Percentiles rank a stretch among this genome's conserved stretches.
Conservation (phyloP, 2,329 filamentous ascomycete genomes). For the Aspergillus fumigatiaffinis region DNA sequence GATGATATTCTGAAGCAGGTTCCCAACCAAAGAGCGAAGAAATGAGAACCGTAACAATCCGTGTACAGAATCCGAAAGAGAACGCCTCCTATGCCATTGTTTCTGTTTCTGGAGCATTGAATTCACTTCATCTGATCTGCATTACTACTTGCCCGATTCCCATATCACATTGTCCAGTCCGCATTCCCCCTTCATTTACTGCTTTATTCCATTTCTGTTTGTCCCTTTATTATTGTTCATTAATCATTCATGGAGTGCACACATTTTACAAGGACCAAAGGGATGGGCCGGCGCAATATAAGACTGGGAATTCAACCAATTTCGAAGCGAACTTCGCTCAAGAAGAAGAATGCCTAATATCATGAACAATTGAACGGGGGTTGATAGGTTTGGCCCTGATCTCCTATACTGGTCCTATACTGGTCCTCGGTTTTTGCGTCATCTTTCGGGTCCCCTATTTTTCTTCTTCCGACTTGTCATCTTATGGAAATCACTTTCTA, state of each 20-base stretch:
- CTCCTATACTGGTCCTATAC: background rate
- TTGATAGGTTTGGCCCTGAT: background rate
- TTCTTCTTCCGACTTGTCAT: background rate
- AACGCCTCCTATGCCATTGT: constrained; percentile 6
- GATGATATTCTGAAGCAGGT: constrained; percentile 45
- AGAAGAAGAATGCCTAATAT: background rate
- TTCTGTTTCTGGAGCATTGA: constrained; percentile 4
- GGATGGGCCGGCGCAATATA: constrained; percentile 19
- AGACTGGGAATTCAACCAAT: background rate
- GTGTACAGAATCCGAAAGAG: constrained; percentile 6
- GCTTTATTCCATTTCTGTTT: constrained; percentile 1
- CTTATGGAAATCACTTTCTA: background rate
- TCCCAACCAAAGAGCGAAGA: constrained; percentile 34
- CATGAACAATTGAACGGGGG: background rate
- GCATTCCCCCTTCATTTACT: background rate
- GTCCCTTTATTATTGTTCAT: constrained; percentile 4
- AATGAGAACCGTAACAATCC: constrained; percentile 20
- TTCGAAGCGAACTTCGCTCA: background rate
- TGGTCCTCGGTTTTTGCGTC: background rate
- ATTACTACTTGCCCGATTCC: background rate
- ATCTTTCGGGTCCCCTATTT: background rate
- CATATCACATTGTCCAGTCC: background rate
- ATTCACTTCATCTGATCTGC: background rate
- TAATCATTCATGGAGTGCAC: constrained; percentile 22
- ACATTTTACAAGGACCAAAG: constrained; percentile 11